phyloP scores from a whole-genome alignment of 331 rosid species.

The Quercus lobata region DNA sequence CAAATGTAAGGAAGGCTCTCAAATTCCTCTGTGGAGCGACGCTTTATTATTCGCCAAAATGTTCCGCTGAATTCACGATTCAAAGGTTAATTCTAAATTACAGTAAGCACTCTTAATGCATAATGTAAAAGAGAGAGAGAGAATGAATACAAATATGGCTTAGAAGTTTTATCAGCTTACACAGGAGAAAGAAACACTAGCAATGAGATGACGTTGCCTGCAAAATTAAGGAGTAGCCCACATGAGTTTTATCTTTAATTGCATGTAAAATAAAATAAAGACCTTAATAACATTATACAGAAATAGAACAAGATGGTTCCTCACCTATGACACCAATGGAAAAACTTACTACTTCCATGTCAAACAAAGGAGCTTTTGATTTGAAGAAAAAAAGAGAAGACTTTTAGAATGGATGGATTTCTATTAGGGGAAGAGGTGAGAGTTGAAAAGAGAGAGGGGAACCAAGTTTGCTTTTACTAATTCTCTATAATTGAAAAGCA shows the following conservation, averaged over 20 bases:
- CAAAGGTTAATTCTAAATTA: too few species aligned
- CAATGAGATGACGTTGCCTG: constrained; percentile 63
- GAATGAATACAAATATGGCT: too few species aligned
- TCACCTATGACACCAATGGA: constrained; percentile 53
- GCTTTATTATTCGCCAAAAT: constrained; percentile 47
- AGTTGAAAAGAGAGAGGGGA: not conserved
- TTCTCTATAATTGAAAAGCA: too few species aligned
- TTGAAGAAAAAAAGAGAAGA: not conserved
- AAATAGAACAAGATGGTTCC: not conserved
- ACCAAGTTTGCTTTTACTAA: not conserved
- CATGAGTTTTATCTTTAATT: not conserved
- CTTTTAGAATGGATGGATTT: not conserved
- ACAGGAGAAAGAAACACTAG: constrained; percentile 68
- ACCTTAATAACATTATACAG: not conserved
- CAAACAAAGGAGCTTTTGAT: not conserved
- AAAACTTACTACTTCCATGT: constrained; percentile 45
- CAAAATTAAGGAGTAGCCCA: not conserved
- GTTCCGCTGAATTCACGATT: constrained; percentile 34
- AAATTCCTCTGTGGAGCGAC: constrained; percentile 51
- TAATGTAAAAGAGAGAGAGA: too few species aligned
- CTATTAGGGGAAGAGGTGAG: not conserved
- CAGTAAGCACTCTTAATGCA: too few species aligned
- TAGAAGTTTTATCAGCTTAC: constrained; percentile 32
- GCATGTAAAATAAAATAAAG: not conserved
- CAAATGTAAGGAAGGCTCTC: constrained; percentile 64